These are phyloP conservation scores for Calocera cornea DNA, from an alignment of 768 basidiomycete species.

Conservation along the genomic window DNA sequence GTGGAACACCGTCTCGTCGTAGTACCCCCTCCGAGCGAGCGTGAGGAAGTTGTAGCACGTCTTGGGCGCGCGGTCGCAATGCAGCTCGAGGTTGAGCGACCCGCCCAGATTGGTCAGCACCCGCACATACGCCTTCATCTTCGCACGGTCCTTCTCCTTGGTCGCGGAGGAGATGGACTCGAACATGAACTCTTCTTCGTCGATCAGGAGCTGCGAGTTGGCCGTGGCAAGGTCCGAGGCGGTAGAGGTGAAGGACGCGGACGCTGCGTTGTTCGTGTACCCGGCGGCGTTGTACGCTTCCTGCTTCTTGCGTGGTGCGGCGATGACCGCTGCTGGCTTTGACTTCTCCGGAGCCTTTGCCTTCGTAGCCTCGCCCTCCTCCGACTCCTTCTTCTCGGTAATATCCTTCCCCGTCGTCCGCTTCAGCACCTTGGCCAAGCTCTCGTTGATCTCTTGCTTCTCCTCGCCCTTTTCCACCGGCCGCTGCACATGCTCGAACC, in stretches of 20 bases:
- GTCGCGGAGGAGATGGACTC: conserved; percentile 81
- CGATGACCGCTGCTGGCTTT: conserved; percentile 18
- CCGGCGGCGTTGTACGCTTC: conserved; percentile 40
- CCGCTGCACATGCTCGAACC: conserved; percentile 14
- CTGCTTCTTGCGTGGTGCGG: conserved; percentile 20
- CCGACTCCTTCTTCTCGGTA: conserved; percentile 6
- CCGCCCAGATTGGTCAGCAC: conserved; percentile 86
- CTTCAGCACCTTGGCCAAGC: conserved; percentile 5
- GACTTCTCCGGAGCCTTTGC: conserved; percentile 14
- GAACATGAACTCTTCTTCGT: conserved; percentile 98
- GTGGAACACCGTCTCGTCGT: conserved; percentile 81
- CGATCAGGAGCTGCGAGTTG: conserved; percentile 78
- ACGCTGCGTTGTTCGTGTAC: conserved; percentile 57
- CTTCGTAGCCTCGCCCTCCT: conserved; percentile 10
- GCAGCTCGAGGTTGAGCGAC: conserved; percentile 70
- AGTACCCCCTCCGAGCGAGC: conserved; percentile 82
- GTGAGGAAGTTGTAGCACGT: conserved; percentile 98
- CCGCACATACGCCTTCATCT: conserved; percentile 87
- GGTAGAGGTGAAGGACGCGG: conserved; percentile 89
- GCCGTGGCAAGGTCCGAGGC: conserved; percentile 63
- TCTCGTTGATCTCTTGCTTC: neutral
- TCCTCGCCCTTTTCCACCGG: neutral
- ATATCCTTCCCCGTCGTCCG: conserved; percentile 9
- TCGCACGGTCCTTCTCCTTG: conserved; percentile 87
- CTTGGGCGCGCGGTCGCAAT: conserved; percentile 90